Evolutionary conservation across 1,284 basidiomycete species (phyloP).

Genomic region (Cryptococcus sp.): DNA sequence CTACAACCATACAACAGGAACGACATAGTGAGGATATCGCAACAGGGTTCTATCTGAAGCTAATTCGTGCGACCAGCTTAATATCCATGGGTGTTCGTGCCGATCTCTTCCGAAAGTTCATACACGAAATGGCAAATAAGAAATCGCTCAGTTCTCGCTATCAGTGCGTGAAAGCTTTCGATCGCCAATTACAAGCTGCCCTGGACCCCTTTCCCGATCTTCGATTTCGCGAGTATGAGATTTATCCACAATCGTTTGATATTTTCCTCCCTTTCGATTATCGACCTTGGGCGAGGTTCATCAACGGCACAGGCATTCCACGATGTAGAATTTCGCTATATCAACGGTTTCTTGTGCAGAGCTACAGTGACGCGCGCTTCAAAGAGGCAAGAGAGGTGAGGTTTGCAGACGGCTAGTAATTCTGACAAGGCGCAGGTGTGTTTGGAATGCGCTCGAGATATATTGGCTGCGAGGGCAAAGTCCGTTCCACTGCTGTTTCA

Average conservation of each 20-base stretch:
- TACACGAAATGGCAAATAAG: too few relatives aligned
- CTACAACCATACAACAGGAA: too few relatives aligned
- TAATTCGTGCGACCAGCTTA: too few relatives aligned
- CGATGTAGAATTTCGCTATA: slow-evolving; percentile 13
- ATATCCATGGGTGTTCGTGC: too few relatives aligned
- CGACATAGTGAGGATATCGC: too few relatives aligned
- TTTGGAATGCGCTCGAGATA: slow-evolving; percentile 29
- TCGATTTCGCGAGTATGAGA: slow-evolving; percentile 10
- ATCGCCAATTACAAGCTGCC: slow-evolving; percentile 6
- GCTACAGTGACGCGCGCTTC: slow-evolving; percentile 33
- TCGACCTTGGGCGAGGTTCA: slow-evolving; percentile 18
- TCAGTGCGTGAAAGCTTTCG: slow-evolving; percentile 13
- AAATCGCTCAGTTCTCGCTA: slow-evolving; percentile 11
- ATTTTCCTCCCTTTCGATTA: slow-evolving; percentile 11
- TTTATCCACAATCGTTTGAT: slow-evolving; percentile 1
- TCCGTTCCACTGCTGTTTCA: slow-evolving; percentile 36
- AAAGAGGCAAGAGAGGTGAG: slow-evolving; percentile 24
- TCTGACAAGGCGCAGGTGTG: slow-evolving; percentile 5
- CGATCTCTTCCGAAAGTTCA: too few relatives aligned
- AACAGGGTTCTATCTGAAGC: too few relatives aligned
- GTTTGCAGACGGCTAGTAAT: too few relatives aligned
- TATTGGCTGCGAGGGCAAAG: slow-evolving; percentile 22
- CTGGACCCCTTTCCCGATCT: slow-evolving; percentile 14
- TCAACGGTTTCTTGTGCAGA: slow-evolving; percentile 26
- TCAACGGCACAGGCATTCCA: slow-evolving; percentile 11